Evolutionary conservation across 352 stramenopile species (phyloP), one percentile per base, ranked within the genome.

Genomic region (Globisporangium cylindrosporum): DNA sequence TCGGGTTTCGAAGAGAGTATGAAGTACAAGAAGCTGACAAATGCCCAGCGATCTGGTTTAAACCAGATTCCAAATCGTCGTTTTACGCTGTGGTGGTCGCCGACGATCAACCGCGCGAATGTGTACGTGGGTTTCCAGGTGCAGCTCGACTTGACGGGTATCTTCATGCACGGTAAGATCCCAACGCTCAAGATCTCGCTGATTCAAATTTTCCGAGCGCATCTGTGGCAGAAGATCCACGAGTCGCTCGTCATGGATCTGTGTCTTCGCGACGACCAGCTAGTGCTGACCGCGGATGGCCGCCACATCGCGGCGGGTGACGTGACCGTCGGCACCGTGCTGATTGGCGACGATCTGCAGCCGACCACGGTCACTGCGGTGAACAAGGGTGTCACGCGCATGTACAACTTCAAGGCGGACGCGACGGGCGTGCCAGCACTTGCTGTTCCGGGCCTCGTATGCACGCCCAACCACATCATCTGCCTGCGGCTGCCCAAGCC

Each of bases 161-260:
- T 99, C 71, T 99, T 99, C 81, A 99, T 99, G 98, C 98, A 99
- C 88, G 98, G 98, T 61, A 99, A 99, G 77, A 99, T 99, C 77
- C 98, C 98, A 53, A 99, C 97, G n/a, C 88, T 99, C 38, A 99
- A 99, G 87, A 99, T 99, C 65, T 99, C 94, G 53, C 71, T 98
- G 49, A 98, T 98, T 60, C 92, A 98, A 69, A 98, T 98, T 77
- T 98, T 99, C 85, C 90, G 98, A 20, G 98, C 98, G 4, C 98
- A 99, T 69, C 91, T 99, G 84, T 99, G 98, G 98, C 98, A 99
- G 80, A 99, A 99, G 80, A 99, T 99, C 73, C 98, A 99, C 79
- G 98, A 99, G 80, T 98, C 92, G 59, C 84, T 99, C 48, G 97
- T 98, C 0, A 99, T 99, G 97, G 97, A 99, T 78, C 83, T 98